phyloP scores from a whole-genome alignment of 345 rosid species.

The Citrus reticulata region DNA sequence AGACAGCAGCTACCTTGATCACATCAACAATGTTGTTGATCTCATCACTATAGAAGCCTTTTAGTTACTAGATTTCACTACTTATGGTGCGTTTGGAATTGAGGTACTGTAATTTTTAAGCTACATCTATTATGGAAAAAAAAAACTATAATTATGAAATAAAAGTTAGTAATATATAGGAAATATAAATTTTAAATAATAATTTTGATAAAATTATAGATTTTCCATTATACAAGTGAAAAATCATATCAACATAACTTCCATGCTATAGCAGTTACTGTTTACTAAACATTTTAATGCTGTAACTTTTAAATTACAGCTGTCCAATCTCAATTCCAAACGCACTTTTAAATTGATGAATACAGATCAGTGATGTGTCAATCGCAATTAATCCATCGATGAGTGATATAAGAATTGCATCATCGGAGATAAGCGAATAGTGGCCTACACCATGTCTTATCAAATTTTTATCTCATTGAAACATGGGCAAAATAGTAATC shows the following conservation, averaged over 20 bases:
- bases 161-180: fast-evolving
- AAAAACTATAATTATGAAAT: fast-evolving
- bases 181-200: too few relatives aligned
- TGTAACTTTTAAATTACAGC: fast-evolving
- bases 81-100: fast-evolving
- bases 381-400: neutral
- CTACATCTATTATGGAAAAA: fast-evolving
- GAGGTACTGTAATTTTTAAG: too few relatives aligned
- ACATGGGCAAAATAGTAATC: slow-evolving; percentile 14
- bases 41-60: neutral
- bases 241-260: too few relatives aligned
- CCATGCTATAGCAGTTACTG: fast-evolving
- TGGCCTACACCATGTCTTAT: neutral
- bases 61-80: neutral
- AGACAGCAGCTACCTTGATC: too few relatives aligned
- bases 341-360: fast-evolving
- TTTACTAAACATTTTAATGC: fast-evolving
- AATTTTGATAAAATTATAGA: too few relatives aligned
- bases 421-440: neutral
- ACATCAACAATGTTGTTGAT: neutral
- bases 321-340: fast-evolving
- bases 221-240: fast-evolving
- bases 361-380: neutral
- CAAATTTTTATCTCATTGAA: neutral
- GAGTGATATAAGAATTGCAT: slow-evolving; percentile 14